These are phyloP conservation scores for Trametes meyenii DNA, from an alignment of 768 basidiomycete genomes.

Conservation along the genomic window DNA sequence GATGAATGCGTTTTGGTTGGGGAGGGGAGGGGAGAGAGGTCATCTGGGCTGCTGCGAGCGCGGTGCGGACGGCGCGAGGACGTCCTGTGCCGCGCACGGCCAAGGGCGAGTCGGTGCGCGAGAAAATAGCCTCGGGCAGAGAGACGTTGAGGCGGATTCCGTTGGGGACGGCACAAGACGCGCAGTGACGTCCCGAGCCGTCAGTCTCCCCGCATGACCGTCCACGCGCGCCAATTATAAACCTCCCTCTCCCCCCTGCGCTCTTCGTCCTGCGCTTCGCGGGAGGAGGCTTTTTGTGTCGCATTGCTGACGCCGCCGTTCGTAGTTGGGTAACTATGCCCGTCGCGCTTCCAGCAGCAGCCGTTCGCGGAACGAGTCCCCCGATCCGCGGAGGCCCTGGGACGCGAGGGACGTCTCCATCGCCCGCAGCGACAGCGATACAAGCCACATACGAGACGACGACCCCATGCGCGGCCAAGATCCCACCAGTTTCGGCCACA, in stretches of 20 bases:
- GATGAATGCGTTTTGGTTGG: conserved; percentile 9
- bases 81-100: background rate
- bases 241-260: too few relatives aligned
- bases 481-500: background rate
- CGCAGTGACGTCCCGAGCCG: too few relatives aligned
- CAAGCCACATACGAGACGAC: conserved; percentile 6
- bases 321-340: conserved; percentile 29
- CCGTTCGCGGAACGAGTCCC: conserved; percentile 19
- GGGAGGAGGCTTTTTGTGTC: too few relatives aligned
- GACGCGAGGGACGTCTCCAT: conserved; percentile 22
- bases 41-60: conserved; percentile 12
- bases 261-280: too few relatives aligned
- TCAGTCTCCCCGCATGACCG: too few relatives aligned
- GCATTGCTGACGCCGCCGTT: background rate
- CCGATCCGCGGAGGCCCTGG: conserved; percentile 14
- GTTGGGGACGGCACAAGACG: background rate
- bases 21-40: background rate
- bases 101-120: background rate
- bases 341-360: conserved; percentile 24
- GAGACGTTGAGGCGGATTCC: too few relatives aligned
- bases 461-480: conserved; percentile 9
- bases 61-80: conserved; percentile 8
- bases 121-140: too few relatives aligned
- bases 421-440: conserved; percentile 14
- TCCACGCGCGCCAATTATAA: too few relatives aligned